Evolutionary conservation across 2,329 filamentous ascomycete genomes (phyloP).

Genomic region (Xylariaceae sp.): DNA sequence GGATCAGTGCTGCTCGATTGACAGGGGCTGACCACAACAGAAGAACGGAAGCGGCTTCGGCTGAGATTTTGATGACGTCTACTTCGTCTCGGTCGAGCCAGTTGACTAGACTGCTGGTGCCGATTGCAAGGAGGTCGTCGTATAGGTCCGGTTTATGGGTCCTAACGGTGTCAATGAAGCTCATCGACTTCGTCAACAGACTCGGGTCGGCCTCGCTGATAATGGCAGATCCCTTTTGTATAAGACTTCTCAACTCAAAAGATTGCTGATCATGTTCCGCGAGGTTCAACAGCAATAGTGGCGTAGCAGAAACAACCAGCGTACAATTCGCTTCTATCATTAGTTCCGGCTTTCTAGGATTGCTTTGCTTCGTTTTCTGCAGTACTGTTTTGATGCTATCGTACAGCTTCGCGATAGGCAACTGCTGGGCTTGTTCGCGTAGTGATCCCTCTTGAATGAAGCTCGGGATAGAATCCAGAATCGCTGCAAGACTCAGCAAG

Average conservation of each 20-base stretch:
- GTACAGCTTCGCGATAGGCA: conserved; percentile 25
- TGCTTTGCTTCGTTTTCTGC: conserved; percentile 36
- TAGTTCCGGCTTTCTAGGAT: conserved; percentile 57
- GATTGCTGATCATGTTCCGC: conserved; percentile 16
- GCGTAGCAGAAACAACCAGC: conserved; percentile 51
- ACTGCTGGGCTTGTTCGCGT: conserved; percentile 1
- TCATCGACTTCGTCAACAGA: conserved; percentile 7
- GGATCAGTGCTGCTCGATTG: conserved; percentile 38
- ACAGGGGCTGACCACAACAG: conserved; percentile 40
- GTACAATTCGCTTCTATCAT: conserved; percentile 56
- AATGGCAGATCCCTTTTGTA: conserved; percentile 29
- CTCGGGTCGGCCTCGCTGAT: conserved; percentile 17
- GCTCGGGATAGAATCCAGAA: conserved; percentile 45
- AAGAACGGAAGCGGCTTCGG: conserved; percentile 47
- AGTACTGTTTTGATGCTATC: conserved; percentile 36
- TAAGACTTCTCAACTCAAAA: conserved; percentile 6
- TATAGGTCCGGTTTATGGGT: conserved; percentile 15
- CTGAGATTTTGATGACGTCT: conserved; percentile 45
- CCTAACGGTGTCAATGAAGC: conserved; percentile 18
- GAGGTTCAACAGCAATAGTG: conserved; percentile 40
- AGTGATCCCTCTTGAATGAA: conserved; percentile 21
- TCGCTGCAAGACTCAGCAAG: conserved; percentile 54
- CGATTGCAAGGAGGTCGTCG: conserved; percentile 21
- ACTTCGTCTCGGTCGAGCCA: conserved; percentile 49
- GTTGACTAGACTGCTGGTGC: conserved; percentile 35